phyloP scores from a whole-genome alignment of 805 yeast species.

The Candida anglica region DNA sequence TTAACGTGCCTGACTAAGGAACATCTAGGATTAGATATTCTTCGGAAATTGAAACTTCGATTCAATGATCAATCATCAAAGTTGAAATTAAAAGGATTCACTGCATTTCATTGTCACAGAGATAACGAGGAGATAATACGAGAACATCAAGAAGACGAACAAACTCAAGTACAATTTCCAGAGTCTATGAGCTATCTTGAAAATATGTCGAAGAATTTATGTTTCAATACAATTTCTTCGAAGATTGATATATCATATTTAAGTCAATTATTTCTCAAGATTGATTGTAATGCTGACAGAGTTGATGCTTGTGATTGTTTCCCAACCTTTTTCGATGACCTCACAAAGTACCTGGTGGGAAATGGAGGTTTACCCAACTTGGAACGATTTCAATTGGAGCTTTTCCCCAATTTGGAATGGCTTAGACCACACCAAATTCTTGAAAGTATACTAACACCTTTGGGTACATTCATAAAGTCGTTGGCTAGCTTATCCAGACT shows the following conservation, averaged over 20 bases:
- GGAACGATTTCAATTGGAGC: conserved; percentile 23
- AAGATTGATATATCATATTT: conserved; percentile 22
- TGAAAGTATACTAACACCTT: conserved; percentile 25
- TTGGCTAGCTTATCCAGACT: conserved; percentile 18
- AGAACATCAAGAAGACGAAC: neutral
- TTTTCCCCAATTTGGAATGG: conserved; percentile 32
- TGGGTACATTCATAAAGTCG: conserved; percentile 25
- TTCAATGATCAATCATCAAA: conserved; percentile 19
- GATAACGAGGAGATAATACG: conserved; percentile 13
- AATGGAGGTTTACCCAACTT: conserved; percentile 29
- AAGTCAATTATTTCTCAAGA: conserved; percentile 19
- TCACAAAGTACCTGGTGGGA: conserved; percentile 14
- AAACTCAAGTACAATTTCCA: neutral
- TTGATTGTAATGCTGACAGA: conserved; percentile 28
- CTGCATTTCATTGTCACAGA: conserved; percentile 29
- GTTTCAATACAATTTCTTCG: conserved; percentile 14
- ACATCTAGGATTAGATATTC: conserved; percentile 26
- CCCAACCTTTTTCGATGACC: conserved; percentile 22
- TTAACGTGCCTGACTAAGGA: conserved; percentile 29
- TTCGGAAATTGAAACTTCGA: conserved; percentile 16
- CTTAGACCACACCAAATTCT: conserved; percentile 29
- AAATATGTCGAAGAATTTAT: no score
- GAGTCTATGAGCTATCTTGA: no score
- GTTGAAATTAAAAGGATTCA: conserved; percentile 22
- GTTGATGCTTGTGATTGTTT: conserved; percentile 21